These are phyloP conservation scores for Dissoconium aciculare DNA, from an alignment of 2,329 filamentous ascomycete species.

Conservation along the genomic window DNA sequence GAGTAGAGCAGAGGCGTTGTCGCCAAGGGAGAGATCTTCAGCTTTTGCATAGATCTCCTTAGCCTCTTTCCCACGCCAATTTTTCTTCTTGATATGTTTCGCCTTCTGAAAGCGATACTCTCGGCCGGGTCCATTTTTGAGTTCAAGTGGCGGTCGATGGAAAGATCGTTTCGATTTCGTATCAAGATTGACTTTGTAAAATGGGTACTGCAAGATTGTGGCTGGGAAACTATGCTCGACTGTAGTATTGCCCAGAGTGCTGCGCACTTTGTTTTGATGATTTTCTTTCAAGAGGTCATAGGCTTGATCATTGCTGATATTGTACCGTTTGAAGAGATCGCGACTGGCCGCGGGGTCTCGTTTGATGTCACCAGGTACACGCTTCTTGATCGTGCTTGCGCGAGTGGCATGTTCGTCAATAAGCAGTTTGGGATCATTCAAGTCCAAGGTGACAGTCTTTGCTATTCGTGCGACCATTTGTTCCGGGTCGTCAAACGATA, in stretches of 20 bases:
- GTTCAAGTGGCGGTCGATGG: constrained; percentile 64
- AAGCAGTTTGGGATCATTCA: constrained; percentile 76
- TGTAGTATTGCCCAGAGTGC: constrained; percentile 77
- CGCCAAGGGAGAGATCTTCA: constrained; percentile 63
- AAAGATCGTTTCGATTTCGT: constrained; percentile 62
- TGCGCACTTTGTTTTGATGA: constrained; percentile 87
- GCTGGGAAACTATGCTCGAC: constrained; percentile 92
- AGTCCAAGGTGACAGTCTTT: constrained; percentile 67
- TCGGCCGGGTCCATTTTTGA: constrained; percentile 43
- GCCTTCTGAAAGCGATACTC: constrained; percentile 59
- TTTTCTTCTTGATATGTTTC: constrained; percentile 63
- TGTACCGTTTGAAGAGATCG: constrained; percentile 69
- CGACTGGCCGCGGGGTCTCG: constrained; percentile 55
- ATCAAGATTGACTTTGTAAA: constrained; percentile 76
- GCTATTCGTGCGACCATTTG: constrained; percentile 55
- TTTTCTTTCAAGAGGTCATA: constrained; percentile 96
- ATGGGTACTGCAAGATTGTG: constrained; percentile 81
- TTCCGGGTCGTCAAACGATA: constrained; percentile 66
- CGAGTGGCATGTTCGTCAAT: constrained; percentile 59
- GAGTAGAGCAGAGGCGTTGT: constrained; percentile 76
- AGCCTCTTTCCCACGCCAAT: constrained; percentile 62
- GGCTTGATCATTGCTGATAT: constrained; percentile 88
- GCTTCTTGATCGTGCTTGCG: constrained; percentile 40
- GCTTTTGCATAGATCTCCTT: constrained; percentile 66
- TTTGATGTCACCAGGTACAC: constrained; percentile 40